phyloP scores from a whole-genome alignment of 495 filamentous ascomycete species.

The Xanthoparmelia taractica region DNA sequence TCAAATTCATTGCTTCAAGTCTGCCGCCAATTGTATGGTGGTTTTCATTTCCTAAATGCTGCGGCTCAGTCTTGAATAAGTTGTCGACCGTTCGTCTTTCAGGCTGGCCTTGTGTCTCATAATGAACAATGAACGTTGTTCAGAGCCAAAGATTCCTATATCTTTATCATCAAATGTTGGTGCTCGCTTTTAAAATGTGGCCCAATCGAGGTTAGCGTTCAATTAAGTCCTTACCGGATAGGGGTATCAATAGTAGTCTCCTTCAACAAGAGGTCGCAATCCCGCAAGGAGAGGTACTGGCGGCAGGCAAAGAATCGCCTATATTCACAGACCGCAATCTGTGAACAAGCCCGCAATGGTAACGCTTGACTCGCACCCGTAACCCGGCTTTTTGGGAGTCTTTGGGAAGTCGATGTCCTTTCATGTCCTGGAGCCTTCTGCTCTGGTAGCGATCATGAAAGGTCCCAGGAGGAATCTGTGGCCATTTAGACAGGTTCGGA shows the following conservation, averaged over 20 bases:
- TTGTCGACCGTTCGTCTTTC: background rate
- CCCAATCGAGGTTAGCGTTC: background rate
- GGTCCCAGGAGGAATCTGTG: background rate
- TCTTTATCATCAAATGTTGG: background rate
- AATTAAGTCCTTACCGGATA: constrained; percentile 4
- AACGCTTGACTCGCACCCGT: background rate
- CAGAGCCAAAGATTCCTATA: background rate
- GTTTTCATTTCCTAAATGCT: background rate
- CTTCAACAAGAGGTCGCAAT: too few relatives aligned
- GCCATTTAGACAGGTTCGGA: background rate
- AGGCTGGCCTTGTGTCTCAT: background rate
- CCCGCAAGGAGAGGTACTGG: too few relatives aligned
- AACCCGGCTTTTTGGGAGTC: background rate
- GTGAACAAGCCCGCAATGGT: background rate
- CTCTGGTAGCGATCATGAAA: background rate
- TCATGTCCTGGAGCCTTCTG: background rate
- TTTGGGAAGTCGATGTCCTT: background rate
- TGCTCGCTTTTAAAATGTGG: background rate
- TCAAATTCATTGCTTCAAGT: background rate
- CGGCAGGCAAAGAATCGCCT: background rate
- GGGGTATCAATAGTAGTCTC: constrained; percentile 25
- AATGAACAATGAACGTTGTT: background rate
- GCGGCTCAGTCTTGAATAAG: background rate
- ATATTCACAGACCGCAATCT: background rate
- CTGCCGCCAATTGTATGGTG: background rate